Evolutionary conservation across 495 filamentous ascomycete genomes (phyloP), one percentile per base, ranked within the genome.

Genomic region (Rhypophila decipiens): DNA sequence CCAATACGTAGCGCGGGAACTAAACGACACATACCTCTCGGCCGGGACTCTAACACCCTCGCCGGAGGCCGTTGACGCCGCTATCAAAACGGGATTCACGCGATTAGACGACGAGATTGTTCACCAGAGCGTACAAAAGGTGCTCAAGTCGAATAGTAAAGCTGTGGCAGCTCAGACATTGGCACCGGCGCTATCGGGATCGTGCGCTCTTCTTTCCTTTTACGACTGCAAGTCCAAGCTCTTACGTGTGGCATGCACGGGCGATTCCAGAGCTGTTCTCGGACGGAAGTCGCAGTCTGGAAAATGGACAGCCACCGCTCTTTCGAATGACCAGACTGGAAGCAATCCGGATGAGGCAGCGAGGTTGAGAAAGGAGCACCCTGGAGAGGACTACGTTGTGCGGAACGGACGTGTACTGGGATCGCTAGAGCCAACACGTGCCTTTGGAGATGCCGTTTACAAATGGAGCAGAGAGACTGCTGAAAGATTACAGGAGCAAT

Each of bases 361-460:
- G 5, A 22, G 31, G 27, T 10, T 99, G 57, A 83, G 85, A 2
- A 80, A 79, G 51, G 84, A 86, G 47, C 94, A 99, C 58, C 94
- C 94, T 2, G 84, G 82, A 31, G 94, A 99, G 63, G 80, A 84
- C 0, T 69, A 87, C 55, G 90, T 96, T 3, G 82, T 93, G 13
- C 73, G 78, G 2, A 89, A 93, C 52, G 94, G 94, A 0, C 84
- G 94, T 37, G 86, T 99, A 15, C 78, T 99, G 1, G 93, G 93
- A 12, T 85, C 88, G 29, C 72, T 99, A 15, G 93, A 97, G 62
- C 94, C 94, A 1, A 87, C 83, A 39, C 81, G 94, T 39, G 90
- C 94, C 0, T 99, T 99, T 56, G 94, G 94, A 24, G 94, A 99
- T 63, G 89, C 94, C 0, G 79, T 81, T 56, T 99, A 97, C 73